Evolutionary conservation across 2,329 filamentous ascomycete genomes (phyloP).

Genomic region (Colletotrichum tropicale): DNA sequence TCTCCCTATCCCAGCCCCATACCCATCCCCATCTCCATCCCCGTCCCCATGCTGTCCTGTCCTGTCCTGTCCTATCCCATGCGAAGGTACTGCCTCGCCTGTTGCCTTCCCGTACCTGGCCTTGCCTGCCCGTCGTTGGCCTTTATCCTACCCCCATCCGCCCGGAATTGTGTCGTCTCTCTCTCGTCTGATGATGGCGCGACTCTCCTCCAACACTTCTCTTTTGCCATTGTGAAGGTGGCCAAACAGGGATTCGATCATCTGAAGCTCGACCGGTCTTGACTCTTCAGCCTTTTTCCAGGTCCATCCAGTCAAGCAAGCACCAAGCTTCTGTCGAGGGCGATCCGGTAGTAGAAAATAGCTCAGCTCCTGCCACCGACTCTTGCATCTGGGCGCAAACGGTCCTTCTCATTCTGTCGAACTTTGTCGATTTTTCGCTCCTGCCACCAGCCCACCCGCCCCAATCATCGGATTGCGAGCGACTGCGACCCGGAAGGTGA

Average conservation of each 20-base stretch:
- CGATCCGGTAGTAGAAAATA: neutral
- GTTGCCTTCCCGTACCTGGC: neutral
- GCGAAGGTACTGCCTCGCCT: neutral
- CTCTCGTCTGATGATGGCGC: conserved; percentile 14
- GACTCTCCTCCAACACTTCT: neutral
- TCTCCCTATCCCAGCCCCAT: neutral
- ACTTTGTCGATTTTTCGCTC: neutral
- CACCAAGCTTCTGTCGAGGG: neutral
- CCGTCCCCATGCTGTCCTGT: neutral
- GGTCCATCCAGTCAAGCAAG: neutral
- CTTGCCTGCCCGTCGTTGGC: neutral
- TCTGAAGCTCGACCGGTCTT: neutral
- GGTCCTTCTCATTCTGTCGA: neutral
- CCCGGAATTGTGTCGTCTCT: neutral
- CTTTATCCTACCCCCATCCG: conserved; percentile 4
- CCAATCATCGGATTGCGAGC: neutral
- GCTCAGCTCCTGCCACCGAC: neutral
- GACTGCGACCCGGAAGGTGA: neutral
- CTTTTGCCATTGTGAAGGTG: neutral
- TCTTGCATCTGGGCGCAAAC: neutral
- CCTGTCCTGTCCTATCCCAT: neutral
- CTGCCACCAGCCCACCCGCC: neutral
- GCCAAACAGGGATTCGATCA: neutral
- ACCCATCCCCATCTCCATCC: neutral
- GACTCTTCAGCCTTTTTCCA: neutral